Evolutionary conservation across 1,139 yeast genomes (phyloP).

Genomic region (Entelexis paramagnoliae): DNA sequence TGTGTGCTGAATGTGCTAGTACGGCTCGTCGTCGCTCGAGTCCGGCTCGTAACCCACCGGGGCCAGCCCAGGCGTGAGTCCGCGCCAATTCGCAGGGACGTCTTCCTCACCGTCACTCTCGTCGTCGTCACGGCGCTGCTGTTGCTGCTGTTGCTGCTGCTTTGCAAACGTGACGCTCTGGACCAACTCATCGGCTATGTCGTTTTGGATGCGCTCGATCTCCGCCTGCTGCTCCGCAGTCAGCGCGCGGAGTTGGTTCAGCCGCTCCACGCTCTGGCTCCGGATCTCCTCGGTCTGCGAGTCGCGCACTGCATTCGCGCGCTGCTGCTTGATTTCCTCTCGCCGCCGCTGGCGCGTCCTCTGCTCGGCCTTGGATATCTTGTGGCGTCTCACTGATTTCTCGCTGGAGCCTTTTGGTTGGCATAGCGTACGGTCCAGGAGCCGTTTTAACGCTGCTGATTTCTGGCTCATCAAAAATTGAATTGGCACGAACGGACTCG

Average conservation of each 20-base stretch:
- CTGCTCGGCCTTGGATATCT: constrained; percentile 9
- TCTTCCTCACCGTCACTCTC: constrained; percentile 7
- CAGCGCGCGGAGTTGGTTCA: neutral
- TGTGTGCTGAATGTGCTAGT: constrained; percentile 3
- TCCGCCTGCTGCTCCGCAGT: constrained; percentile 10
- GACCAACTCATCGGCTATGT: constrained; percentile 14
- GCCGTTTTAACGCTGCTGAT: constrained; percentile 10
- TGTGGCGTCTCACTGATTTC: neutral
- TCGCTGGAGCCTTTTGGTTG: neutral
- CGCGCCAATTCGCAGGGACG: constrained; percentile 15
- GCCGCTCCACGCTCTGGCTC: neutral
- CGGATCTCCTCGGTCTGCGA: neutral
- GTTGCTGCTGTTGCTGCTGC: constrained; percentile 14
- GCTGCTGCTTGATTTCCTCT: constrained; percentile 3
- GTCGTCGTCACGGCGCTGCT: neutral
- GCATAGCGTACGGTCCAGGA: constrained; percentile 10
- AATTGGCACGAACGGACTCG: neutral
- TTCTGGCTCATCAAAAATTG: neutral
- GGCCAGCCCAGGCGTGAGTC: constrained; percentile 26
- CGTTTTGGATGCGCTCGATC: constrained; percentile 12
- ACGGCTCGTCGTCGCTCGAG: constrained; percentile 25
- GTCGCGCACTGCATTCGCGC: neutral
- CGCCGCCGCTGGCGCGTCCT: constrained; percentile 10
- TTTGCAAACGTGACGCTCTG: constrained; percentile 18
- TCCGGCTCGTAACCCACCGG: constrained; percentile 26